Conservation (phyloP, 2,329 filamentous ascomycete species). For the Sporothrix phasma region DNA sequence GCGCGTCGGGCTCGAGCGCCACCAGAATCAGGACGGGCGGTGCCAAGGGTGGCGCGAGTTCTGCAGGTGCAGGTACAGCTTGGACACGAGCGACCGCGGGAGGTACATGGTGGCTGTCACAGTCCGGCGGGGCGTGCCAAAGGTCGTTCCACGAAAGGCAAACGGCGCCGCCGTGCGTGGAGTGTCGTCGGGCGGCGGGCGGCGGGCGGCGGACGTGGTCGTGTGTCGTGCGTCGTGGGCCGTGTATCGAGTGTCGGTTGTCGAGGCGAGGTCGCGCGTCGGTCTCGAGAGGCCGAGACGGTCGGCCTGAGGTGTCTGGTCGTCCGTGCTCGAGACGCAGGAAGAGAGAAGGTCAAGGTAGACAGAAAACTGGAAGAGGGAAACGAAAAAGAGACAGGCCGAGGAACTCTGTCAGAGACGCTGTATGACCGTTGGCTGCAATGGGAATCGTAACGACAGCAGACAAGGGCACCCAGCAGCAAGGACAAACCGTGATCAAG, state of each 20-base stretch:
- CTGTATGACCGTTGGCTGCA: neutral
- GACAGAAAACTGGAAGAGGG: neutral
- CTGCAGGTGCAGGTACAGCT: slow-evolving; percentile 84
- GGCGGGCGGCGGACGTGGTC: no score
- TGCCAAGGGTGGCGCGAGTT: slow-evolving; percentile 77
- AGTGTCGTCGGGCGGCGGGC: neutral
- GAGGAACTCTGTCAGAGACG: neutral
- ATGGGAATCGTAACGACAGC: neutral
- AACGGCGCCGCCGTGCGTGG: neutral
- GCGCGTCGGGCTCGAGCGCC: slow-evolving; percentile 86
- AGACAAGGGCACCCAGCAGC: neutral
- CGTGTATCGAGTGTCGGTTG: no score
- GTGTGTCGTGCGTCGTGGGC: no score
- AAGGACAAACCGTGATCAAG: neutral
- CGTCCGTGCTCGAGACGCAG: neutral
- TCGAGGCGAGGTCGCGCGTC: neutral
- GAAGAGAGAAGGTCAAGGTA: neutral
- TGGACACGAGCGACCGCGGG: slow-evolving; percentile 76
- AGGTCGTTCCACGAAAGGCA: neutral
- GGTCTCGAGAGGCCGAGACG: neutral
- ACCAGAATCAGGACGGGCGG: slow-evolving; percentile 86
- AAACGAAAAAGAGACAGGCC: no score
- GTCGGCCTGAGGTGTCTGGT: neutral
- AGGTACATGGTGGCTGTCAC: slow-evolving; percentile 65
- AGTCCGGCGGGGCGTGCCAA: slow-evolving; percentile 11